Percentiles rank a stretch among this genome's conserved stretches.
phyloP scores from a whole-genome alignment of 2,329 filamentous ascomycete genomes.

The Dendrostoma leiphaemia region DNA sequence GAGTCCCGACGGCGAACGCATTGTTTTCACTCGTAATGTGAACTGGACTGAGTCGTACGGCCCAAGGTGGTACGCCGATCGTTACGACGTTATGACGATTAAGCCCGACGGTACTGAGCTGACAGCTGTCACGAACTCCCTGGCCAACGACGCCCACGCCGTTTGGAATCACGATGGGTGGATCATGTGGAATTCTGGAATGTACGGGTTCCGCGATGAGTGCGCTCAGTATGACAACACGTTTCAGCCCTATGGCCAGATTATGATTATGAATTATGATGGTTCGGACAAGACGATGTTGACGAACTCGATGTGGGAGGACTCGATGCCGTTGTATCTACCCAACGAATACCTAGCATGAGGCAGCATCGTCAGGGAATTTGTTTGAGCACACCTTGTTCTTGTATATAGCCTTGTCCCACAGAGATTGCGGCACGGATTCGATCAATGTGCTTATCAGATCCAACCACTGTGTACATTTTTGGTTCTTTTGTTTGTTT shows the following conservation, averaged over 20 bases:
- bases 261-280: conserved; percentile 40
- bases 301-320: conserved; percentile 31
- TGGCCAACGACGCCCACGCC: conserved; percentile 41
- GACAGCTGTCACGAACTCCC: conserved; percentile 30
- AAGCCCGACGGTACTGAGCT: conserved; percentile 37
- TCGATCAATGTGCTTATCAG: too few relatives aligned
- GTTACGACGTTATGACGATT: conserved; percentile 41
- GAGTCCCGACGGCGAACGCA: conserved; percentile 35
- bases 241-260: conserved; percentile 43
- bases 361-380: too few relatives aligned
- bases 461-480: too few relatives aligned
- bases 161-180: conserved; percentile 40
- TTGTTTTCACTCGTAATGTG: conserved; percentile 36
- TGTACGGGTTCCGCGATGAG: conserved; percentile 43
- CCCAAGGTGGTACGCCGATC: conserved; percentile 18
- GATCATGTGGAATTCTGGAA: conserved; percentile 38
- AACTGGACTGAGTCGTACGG: conserved; percentile 17
- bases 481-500: too few relatives aligned
- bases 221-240: conserved; percentile 38
- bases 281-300: conserved; percentile 30
- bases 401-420: too few relatives aligned
- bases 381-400: too few relatives aligned
- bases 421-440: too few relatives aligned
- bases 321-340: conserved; percentile 27
- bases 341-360: conserved; percentile 1